These are phyloP conservation scores for Pluteus cervinus DNA, from an alignment of 768 basidiomycete genomes.

Conservation along the genomic window DNA sequence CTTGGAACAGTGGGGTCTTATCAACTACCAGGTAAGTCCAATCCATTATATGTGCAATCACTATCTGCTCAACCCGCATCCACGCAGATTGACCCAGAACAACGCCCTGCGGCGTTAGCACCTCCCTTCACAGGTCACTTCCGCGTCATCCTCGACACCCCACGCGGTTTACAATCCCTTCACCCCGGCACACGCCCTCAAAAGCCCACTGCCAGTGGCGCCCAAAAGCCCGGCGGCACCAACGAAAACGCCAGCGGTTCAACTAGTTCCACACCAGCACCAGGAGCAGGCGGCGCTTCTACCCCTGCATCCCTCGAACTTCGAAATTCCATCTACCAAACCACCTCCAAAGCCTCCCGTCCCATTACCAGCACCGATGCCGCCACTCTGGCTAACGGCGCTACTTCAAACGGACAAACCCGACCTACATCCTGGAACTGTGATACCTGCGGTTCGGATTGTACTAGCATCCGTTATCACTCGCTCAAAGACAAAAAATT, in stretches of 20 bases:
- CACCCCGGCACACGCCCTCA: constrained; percentile 72
- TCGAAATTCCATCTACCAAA: constrained; percentile 83
- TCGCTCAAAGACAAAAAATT: constrained; percentile 89
- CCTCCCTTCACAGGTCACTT: constrained; percentile 99
- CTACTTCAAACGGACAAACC: constrained; percentile 34
- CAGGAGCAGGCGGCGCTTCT: too few relatives aligned
- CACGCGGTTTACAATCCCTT: constrained; percentile 90
- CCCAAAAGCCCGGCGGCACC: constrained; percentile 26
- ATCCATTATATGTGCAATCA: too few relatives aligned
- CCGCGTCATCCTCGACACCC: constrained; percentile 95
- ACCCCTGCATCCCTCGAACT: constrained; percentile 79
- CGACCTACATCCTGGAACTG: constrained; percentile 63
- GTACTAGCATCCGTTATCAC: constrained; percentile 84
- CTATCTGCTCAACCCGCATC: too few relatives aligned
- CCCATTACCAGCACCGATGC: constrained; percentile 67
- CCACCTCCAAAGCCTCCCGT: constrained; percentile 77
- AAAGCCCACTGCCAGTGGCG: constrained; percentile 44
- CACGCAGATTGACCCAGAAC: constrained; percentile 89
- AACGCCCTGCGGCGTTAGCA: constrained; percentile 86
- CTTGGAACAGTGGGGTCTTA: constrained; percentile 96
- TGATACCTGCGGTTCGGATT: constrained; percentile 94
- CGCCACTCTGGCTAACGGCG: constrained; percentile 50
- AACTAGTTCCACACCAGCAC: too few relatives aligned
- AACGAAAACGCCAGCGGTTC: constrained; percentile 22
- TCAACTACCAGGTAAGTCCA: constrained; percentile 89